phyloP scores from a whole-genome alignment of 495 filamentous ascomycete species.

The Stereocaulon alpinum region DNA sequence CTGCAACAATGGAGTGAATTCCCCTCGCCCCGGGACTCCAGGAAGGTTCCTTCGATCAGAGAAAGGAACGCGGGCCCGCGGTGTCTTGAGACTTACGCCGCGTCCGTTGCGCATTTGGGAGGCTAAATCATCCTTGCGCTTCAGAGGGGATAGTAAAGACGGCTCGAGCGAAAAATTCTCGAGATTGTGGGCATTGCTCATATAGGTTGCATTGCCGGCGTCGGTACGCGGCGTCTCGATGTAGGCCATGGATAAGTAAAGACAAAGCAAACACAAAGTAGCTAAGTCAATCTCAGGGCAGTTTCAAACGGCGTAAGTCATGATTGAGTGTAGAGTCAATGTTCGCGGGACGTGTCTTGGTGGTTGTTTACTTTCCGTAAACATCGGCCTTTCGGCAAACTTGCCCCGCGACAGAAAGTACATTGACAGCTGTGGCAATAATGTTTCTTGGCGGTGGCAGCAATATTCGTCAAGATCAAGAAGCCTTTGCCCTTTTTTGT shows the following conservation, averaged over 20 bases:
- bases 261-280: neutral
- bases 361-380: too few species aligned
- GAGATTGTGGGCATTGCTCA: slow-evolving; percentile 57
- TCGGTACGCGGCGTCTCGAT: slow-evolving; percentile 75
- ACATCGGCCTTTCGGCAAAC: slow-evolving; percentile 5
- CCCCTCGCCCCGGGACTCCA: slow-evolving; percentile 51
- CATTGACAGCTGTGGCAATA: neutral
- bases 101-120: slow-evolving; percentile 54
- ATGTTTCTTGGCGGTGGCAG: neutral
- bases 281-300: neutral
- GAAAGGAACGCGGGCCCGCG: slow-evolving; percentile 55
- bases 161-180: slow-evolving; percentile 65
- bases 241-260: slow-evolving; percentile 29
- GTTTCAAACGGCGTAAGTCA: slow-evolving; percentile 5
- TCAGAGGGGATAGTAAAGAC: slow-evolving; percentile 77
- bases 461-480: neutral
- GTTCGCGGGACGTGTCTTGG: neutral
- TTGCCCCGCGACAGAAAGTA: neutral
- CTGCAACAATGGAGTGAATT: slow-evolving; percentile 91
- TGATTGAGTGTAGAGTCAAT: neutral
- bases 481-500: neutral
- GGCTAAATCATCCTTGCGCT: slow-evolving; percentile 60
- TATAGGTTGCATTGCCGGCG: slow-evolving; percentile 66
- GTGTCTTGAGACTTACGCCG: slow-evolving; percentile 56
- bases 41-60: slow-evolving; percentile 55